These are phyloP conservation scores for Nakazawaea wickerhamii DNA, from an alignment of 805 yeast genomes.

Conservation along the genomic window DNA sequence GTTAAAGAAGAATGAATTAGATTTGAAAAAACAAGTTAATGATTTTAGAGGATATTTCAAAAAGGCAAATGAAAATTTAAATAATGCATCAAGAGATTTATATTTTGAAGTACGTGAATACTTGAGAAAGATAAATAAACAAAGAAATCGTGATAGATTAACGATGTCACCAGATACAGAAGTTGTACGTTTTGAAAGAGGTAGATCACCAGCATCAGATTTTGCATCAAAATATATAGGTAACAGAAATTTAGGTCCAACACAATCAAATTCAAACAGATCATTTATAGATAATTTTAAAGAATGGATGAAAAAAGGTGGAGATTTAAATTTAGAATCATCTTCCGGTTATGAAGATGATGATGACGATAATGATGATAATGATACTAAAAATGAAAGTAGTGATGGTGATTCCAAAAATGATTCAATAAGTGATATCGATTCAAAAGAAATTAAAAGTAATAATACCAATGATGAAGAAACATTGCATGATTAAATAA, in stretches of 20 bases:
- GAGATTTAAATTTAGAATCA: slow-evolving; percentile 10
- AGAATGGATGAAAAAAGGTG: slow-evolving; percentile 19
- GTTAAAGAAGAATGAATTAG: slow-evolving; percentile 95
- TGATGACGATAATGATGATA: background rate
- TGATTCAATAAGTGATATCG: background rate
- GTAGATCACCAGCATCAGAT: slow-evolving; percentile 56
- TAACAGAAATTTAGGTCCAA: slow-evolving; percentile 6
- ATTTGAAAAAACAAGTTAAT: slow-evolving; percentile 81
- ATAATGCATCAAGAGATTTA: slow-evolving; percentile 72
- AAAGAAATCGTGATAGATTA: background rate
- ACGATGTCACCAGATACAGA: background rate
- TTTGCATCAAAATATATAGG: slow-evolving; percentile 56
- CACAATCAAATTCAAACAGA: slow-evolving; percentile 10
- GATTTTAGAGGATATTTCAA: slow-evolving; percentile 86
- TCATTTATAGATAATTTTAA: slow-evolving; percentile 26
- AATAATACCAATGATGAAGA: no score
- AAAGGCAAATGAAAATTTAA: slow-evolving; percentile 61
- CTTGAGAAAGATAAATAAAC: slow-evolving; percentile 31
- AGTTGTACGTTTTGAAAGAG: slow-evolving; percentile 4
- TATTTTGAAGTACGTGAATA: slow-evolving; percentile 82
- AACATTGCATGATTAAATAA: no score
- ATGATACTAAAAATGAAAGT: background rate
- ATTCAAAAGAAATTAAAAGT: background rate
- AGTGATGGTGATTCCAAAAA: background rate
- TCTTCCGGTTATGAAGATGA: slow-evolving; percentile 6